These are phyloP conservation scores for Neonectria faginata DNA, from an alignment of 2,329 filamentous ascomycete genomes.

Conservation along the genomic window DNA sequence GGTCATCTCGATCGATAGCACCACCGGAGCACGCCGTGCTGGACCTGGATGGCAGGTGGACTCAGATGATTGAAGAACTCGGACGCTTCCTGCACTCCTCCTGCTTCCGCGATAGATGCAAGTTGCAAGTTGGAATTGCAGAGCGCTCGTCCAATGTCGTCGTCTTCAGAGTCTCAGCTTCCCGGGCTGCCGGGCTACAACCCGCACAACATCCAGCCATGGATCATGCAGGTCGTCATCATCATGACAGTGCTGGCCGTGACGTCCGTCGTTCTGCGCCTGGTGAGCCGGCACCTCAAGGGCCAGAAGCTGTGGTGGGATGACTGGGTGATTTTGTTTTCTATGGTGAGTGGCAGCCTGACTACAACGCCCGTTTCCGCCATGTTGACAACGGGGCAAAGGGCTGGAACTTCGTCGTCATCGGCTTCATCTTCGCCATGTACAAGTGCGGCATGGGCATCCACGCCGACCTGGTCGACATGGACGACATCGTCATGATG, in stretches of 20 bases:
- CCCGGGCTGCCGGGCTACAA: slow-evolving; percentile 41
- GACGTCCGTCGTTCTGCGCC: slow-evolving; percentile 53
- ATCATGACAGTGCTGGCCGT: slow-evolving; percentile 57
- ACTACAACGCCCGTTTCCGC: too few species aligned
- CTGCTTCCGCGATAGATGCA: neutral
- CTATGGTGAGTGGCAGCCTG: slow-evolving; percentile 61
- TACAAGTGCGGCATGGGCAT: slow-evolving; percentile 59
- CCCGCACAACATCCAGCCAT: slow-evolving; percentile 54
- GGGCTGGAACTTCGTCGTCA: slow-evolving; percentile 56
- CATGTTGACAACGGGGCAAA: slow-evolving; percentile 29
- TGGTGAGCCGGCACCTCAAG: slow-evolving; percentile 56
- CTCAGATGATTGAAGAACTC: neutral
- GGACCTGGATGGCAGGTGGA: neutral
- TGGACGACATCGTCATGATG: slow-evolving; percentile 55
- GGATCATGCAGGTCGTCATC: slow-evolving; percentile 55
- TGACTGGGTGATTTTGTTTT: slow-evolving; percentile 62
- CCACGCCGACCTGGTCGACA: slow-evolving; percentile 55
- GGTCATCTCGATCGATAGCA: neutral
- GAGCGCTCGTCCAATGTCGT: slow-evolving; percentile 25
- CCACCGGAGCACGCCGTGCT: neutral
- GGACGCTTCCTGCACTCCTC: neutral
- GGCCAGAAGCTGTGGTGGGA: slow-evolving; percentile 62
- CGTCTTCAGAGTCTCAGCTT: slow-evolving; percentile 34
- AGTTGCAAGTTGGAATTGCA: neutral
- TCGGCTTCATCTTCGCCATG: slow-evolving; percentile 63